Evolutionary conservation across 495 filamentous ascomycete genomes (phyloP), one percentile per base, ranked within the genome.

Genomic region (Lasiosphaeria miniovina): DNA sequence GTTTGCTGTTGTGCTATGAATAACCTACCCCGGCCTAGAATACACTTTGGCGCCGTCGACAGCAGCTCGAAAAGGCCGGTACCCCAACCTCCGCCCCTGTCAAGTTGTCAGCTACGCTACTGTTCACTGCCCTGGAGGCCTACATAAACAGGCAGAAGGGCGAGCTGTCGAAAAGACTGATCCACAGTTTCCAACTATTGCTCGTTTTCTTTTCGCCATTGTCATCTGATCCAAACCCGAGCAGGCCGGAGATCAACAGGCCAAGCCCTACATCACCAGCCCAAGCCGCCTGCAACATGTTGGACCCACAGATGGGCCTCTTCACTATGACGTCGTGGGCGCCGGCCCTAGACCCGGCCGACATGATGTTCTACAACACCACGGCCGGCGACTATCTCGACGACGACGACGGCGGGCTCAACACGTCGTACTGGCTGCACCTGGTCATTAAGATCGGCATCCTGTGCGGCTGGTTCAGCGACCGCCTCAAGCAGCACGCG

Each of bases 401-500:
- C 43, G 41, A 4, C 41, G 4, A 14, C 41, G 43, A 5, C 11
- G 11, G 43, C 43, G 43, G 11, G 4, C 12, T 11, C 15, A n/a
- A 4, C 43, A 46, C 52, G 35, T 57, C 57, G 2, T 60, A 64
- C 61, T 57, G 54, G 50, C 12, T 64, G 31, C 48, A 49, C 0
- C 36, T 60, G 14, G 14, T 64, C 40, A 52, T 64, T 33, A 60
- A 64, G 49, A 53, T 64, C 36, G 51, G 45, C 54, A 56, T 64
- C 32, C 49, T 64, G 15, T 51, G 38, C 38, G 61, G 57, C 32
- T 64, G 61, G 61, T 60, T 64, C 49, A 52, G 36, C 61, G 53
- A 55, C 31, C 32, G 57, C 1, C 50, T 64, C 12, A 40, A 41
- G 49, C 36, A 31, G 12, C 60, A 64, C 49, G 52, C 57, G 6